Evolutionary conservation across 352 stramenopile genomes (phyloP).

Genomic region (Phytophthora pini): DNA sequence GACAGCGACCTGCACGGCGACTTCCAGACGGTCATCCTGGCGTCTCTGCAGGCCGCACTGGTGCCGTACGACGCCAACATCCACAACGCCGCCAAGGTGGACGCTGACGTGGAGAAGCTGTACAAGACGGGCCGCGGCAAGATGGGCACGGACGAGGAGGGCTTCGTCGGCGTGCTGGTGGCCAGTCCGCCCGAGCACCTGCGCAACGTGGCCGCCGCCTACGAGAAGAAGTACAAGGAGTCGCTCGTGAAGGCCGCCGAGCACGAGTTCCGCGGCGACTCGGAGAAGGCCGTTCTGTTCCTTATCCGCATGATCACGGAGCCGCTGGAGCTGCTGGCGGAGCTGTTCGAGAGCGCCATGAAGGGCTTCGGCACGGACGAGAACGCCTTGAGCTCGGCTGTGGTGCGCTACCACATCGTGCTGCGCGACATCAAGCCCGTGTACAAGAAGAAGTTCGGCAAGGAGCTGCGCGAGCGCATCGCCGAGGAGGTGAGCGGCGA

Average conservation of each 20-base stretch:
- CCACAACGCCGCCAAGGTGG: constrained; percentile 70
- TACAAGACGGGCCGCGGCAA: constrained; percentile 79
- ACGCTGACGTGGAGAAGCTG: constrained; percentile 63
- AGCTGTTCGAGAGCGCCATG: constrained; percentile 76
- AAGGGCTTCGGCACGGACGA: constrained; percentile 80
- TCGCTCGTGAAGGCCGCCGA: constrained; percentile 63
- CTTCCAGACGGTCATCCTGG: constrained; percentile 77
- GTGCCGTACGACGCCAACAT: constrained; percentile 64
- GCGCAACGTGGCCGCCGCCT: constrained; percentile 60
- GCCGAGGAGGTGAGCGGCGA: constrained; percentile 76
- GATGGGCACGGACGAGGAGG: constrained; percentile 74
- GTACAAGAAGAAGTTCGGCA: constrained; percentile 85
- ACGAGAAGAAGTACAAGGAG: constrained; percentile 79
- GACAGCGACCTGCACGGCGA: constrained; percentile 76
- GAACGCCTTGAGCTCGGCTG: constrained; percentile 58
- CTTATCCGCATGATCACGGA: constrained; percentile 70
- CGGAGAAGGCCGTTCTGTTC: constrained; percentile 69
- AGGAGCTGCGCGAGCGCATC: constrained; percentile 85
- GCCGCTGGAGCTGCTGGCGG: constrained; percentile 63
- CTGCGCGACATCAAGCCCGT: constrained; percentile 81
- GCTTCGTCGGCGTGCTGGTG: constrained; percentile 63
- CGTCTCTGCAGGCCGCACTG: constrained; percentile 62
- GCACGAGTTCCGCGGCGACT: constrained; percentile 71
- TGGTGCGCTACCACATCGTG: constrained; percentile 87
- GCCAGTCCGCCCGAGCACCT: constrained; percentile 68